phyloP scores from a whole-genome alignment of 495 filamentous ascomycete species.

The Sabuloglossum arenarium region DNA sequence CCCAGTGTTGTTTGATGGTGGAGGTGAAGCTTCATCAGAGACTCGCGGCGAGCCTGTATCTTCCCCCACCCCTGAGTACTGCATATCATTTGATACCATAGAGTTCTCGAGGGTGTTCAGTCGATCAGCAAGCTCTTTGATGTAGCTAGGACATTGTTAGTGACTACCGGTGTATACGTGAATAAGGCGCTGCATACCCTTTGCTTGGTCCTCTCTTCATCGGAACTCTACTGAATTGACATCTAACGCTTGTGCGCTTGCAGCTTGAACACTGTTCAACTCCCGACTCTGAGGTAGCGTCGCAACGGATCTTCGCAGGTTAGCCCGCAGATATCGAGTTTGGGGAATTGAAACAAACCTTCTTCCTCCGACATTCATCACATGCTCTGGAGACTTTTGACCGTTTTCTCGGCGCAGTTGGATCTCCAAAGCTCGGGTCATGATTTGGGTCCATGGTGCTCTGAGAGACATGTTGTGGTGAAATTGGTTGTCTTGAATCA shows the following conservation, averaged over 20 bases:
- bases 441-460: constrained; percentile 3
- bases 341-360: constrained; percentile 25
- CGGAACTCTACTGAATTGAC: constrained; percentile 79
- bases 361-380: constrained; percentile 89
- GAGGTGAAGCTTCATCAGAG: constrained; percentile 3
- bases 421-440: constrained; percentile 22
- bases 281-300: constrained; percentile 60
- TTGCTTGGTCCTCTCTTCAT: constrained; percentile 94
- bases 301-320: constrained; percentile 57
- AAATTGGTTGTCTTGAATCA: not conserved
- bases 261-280: constrained; percentile 75
- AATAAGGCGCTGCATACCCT: constrained; percentile 34
- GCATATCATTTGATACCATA: constrained; percentile 10
- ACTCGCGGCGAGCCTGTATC: not conserved
- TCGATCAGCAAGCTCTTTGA: constrained; percentile 85
- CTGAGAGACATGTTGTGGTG: not conserved
- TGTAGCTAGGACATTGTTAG: constrained; percentile 40
- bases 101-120: constrained; percentile 59
- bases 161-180: not conserved
- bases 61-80: constrained; percentile 4
- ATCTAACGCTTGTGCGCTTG: constrained; percentile 50
- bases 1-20: constrained; percentile 6
- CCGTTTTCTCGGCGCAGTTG: constrained; percentile 54
- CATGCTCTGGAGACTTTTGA: constrained; percentile 88
- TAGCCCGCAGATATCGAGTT: constrained; percentile 8